Evolutionary conservation across 768 basidiomycete genomes (phyloP).

Genomic region (Russula sp.): DNA sequence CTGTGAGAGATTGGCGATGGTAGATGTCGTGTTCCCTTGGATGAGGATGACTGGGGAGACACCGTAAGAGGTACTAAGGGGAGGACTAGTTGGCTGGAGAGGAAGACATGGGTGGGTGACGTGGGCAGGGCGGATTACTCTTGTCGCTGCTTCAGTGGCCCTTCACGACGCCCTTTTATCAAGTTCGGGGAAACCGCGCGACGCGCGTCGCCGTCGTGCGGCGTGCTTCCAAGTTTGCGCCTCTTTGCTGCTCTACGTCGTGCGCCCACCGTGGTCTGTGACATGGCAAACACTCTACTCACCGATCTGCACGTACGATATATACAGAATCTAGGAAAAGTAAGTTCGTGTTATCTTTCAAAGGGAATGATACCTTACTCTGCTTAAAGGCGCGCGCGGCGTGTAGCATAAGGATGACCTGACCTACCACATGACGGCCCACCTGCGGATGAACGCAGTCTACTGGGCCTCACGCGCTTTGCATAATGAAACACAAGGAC

Average conservation of each 20-base stretch:
- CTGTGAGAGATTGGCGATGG: constrained; percentile 23
- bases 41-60: constrained; percentile 17
- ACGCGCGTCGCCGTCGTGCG: too few relatives aligned
- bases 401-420: constrained; percentile 78
- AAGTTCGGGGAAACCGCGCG: background rate
- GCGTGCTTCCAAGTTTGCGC: background rate
- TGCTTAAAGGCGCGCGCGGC: background rate
- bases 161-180: background rate
- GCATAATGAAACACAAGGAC: constrained; percentile 72
- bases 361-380: background rate
- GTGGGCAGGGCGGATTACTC: background rate
- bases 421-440: constrained; percentile 85
- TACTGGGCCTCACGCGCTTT: constrained; percentile 93
- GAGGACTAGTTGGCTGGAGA: constrained; percentile 21
- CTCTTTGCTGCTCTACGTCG: background rate
- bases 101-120: constrained; percentile 7
- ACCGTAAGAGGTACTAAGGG: constrained; percentile 27
- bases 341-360: constrained; percentile 32
- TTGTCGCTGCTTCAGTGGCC: background rate
- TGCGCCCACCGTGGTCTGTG: background rate
- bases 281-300: constrained; percentile 36
- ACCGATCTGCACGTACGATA: constrained; percentile 67
- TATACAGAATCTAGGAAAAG: constrained; percentile 72
- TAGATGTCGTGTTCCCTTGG: constrained; percentile 3
- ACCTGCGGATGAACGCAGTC: constrained; percentile 91